Conservation (phyloP, 2,329 filamentous ascomycete genomes). For the Pseudopithomyces chartarum region DNA sequence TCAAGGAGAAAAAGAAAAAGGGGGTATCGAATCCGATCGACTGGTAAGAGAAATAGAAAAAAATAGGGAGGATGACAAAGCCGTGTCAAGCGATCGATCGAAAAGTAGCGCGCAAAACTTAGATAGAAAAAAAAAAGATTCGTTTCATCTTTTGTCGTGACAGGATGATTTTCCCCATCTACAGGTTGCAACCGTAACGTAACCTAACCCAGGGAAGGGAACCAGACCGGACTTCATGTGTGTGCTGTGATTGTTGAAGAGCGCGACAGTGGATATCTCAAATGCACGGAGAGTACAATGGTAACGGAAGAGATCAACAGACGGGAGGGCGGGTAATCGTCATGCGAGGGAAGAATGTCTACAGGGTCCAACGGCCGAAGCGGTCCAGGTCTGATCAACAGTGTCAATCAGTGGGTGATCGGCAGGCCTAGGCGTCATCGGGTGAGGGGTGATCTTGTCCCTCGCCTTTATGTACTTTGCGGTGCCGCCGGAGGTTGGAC, state of each 20-base stretch:
- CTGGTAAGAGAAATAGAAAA: too few species aligned
- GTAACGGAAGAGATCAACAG: conserved; percentile 27
- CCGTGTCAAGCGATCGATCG: conserved; percentile 34
- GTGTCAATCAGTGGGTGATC: conserved; percentile 31
- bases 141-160: conserved; percentile 33
- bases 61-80: too few species aligned
- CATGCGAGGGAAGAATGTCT: conserved; percentile 10
- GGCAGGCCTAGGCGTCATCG: conserved; percentile 48
- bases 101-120: too few species aligned
- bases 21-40: conserved; percentile 23
- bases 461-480: conserved; percentile 92
- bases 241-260: conserved; percentile 20
- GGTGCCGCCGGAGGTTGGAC: conserved; percentile 90
- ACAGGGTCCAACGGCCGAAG: conserved; percentile 1
- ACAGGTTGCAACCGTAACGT: conserved; percentile 1
- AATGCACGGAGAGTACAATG: conserved; percentile 33
- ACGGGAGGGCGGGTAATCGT: conserved; percentile 11
- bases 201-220: conserved; percentile 18
- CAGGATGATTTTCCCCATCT: conserved; percentile 21
- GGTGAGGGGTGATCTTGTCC: conserved; percentile 54
- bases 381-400: conserved; percentile 5
- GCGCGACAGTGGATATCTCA: conserved; percentile 45
- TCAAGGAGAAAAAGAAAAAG: conserved; percentile 8
- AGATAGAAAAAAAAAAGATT: conserved; percentile 16
- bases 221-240: too few species aligned